Base-by-base conservation (phyloP, 1,284 basidiomycete genomes). In the Tilletia setariae region DNA sequence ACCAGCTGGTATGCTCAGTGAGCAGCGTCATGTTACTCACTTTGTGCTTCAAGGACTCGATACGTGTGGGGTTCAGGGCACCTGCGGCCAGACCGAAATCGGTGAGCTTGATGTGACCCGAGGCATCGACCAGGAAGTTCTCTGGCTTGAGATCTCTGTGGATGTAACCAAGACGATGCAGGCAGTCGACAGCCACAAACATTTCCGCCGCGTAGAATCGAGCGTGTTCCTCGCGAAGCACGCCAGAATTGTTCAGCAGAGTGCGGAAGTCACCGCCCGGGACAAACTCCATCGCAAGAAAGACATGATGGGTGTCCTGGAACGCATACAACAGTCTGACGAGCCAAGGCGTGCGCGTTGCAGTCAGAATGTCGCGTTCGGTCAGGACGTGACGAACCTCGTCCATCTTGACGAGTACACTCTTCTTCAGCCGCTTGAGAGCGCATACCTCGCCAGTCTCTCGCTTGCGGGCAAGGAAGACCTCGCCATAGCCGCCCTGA, bases 31-130 rank as follows among this genome's bases (percentile, higher is more conserved):
- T 15, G 8, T n/a, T 6, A 66, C 85, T 28, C 71, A 92, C 92
- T 87, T 93, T 95, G 79, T 92, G 87, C 85, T 91, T 94, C 73
- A 98, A 86, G 7, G 92, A 93, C 80, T 98, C 94, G 75, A 99
- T 98, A 70, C 93, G 90, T 74, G 89, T 91, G 0, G 96, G 96
- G 83, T 95, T 98, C 67, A 99, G 86, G 0, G 94, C 92, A 43
- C 96, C 96, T 0, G 96, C 96, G 0, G 96, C 96, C 15, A 99
- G 87, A 62, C 96, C 96, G 83, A 98, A 99, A 84, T 99, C 96
- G 7, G 96, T 98, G 61, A 99, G 86, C 84, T 98, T 98, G 83
- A 98, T 95, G 83, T 99, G 96, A 1, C 96, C 96, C 9, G 90
- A 89, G 9, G 91, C 88, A 81, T 98, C 96, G 49, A 99, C 91